Conservation (phyloP, 75 land plant genomes). For the Cryptomeria japonica region DNA sequence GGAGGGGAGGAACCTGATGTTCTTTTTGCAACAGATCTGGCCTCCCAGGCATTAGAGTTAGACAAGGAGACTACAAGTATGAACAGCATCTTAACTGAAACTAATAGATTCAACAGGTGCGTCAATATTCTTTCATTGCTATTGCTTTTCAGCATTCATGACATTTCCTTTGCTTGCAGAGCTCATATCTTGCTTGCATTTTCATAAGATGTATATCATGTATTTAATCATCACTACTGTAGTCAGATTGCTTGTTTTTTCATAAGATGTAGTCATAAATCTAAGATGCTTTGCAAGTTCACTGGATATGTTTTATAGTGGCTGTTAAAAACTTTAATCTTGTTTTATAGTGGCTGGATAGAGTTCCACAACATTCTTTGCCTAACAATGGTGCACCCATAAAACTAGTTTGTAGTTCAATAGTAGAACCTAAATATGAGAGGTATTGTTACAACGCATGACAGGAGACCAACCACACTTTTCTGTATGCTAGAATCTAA, state of each 20-base stretch:
- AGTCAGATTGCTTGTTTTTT: neutral
- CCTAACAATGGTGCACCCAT: too few relatives aligned
- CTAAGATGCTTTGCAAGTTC: neutral
- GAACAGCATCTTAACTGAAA: neutral
- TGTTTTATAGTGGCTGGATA: neutral
- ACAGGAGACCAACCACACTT: neutral
- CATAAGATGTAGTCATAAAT: neutral
- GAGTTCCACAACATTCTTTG: neutral
- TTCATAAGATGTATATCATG: neutral
- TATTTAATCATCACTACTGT: neutral
- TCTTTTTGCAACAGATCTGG: neutral
- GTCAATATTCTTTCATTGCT: neutral
- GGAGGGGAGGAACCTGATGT: neutral
- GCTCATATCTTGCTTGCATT: neutral
- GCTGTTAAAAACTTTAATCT: neutral
- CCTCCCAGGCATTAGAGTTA: neutral
- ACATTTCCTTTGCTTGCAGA: neutral
- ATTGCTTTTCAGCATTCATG: neutral
- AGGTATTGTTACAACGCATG: neutral
- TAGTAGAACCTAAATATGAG: neutral
- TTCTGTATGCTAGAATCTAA: neutral
- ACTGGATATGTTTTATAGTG: neutral
- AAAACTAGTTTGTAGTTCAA: neutral
- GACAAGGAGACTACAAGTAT: neutral
- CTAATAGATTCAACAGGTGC: slow-evolving; percentile 3